These are phyloP conservation scores for Corylus heterophylla DNA, from an alignment of 306 rosid species.

Conservation along the genomic window DNA sequence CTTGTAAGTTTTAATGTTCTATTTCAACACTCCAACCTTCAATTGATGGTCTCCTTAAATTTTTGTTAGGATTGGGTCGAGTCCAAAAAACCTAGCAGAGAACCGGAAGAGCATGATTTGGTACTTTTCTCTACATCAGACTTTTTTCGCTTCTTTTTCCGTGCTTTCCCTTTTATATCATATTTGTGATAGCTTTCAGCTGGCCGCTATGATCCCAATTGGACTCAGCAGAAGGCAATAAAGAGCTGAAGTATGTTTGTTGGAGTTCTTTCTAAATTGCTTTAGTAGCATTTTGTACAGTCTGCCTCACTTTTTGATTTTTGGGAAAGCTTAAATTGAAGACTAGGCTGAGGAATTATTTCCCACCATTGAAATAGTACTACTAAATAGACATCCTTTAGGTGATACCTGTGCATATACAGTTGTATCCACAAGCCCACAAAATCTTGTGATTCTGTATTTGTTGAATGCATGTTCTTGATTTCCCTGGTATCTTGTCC, in stretches of 20 bases:
- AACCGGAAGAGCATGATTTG: conserved; percentile 43
- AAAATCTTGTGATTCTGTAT: not conserved
- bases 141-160: not conserved
- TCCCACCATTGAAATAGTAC: not conserved
- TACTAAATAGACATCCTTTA: not conserved
- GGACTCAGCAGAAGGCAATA: not conserved
- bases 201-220: not conserved
- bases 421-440: not conserved
- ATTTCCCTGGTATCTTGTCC: not conserved
- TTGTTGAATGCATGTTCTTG: not conserved
- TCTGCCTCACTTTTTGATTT: not conserved
- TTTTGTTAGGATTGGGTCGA: conserved; percentile 59
- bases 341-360: not conserved
- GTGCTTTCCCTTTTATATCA: not conserved
- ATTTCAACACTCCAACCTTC: conserved; percentile 11
- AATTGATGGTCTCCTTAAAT: conserved; percentile 25
- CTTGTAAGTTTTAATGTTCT: conserved; percentile 16
- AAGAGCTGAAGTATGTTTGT: not conserved
- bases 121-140: conserved; percentile 30
- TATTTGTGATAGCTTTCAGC: not conserved
- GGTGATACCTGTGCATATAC: not conserved
- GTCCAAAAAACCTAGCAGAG: conserved; percentile 34
- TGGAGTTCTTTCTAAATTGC: not conserved
- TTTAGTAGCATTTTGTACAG: not conserved
- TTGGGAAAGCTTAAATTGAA: not conserved